Conservation (phyloP, 2,329 filamentous ascomycete genomes). For the Verticillium dahliae region DNA sequence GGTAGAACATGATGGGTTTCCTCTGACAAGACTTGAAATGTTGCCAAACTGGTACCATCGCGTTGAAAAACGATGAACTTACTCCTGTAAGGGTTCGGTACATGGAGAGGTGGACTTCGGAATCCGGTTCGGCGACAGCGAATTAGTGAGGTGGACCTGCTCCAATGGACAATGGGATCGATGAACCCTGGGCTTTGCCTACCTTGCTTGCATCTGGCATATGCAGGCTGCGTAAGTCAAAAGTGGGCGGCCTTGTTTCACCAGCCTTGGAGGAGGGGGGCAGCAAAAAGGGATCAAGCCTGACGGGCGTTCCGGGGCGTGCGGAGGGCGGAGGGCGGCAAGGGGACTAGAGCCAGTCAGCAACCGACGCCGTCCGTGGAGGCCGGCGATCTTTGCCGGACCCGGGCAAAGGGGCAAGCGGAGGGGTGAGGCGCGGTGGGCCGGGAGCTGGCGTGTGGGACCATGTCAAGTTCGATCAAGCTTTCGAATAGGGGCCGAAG, state of each 20-base stretch:
- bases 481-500: neutral
- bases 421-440: neutral
- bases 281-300: neutral
- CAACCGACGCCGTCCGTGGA: neutral
- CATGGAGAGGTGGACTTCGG: neutral
- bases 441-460: neutral
- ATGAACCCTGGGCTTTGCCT: neutral
- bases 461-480: slow-evolving; percentile 4
- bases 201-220: slow-evolving; percentile 2
- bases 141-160: neutral
- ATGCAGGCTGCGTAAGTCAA: slow-evolving; percentile 4
- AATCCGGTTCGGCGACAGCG: neutral
- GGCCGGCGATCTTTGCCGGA: slow-evolving; percentile 3
- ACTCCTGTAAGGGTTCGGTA: neutral
- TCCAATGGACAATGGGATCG: neutral
- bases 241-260: slow-evolving; percentile 4
- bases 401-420: slow-evolving; percentile 1
- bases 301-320: neutral
- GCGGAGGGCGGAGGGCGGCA: neutral
- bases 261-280: neutral
- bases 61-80: no score
- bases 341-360: neutral
- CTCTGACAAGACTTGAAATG: no score
- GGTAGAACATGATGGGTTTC: no score
- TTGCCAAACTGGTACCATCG: no score